A percentile compares a stretch with the other conserved stretches of the same genome.
Evolutionary conservation across 2,329 filamentous ascomycete genomes (phyloP).

Genomic region (Alternaria panax): DNA sequence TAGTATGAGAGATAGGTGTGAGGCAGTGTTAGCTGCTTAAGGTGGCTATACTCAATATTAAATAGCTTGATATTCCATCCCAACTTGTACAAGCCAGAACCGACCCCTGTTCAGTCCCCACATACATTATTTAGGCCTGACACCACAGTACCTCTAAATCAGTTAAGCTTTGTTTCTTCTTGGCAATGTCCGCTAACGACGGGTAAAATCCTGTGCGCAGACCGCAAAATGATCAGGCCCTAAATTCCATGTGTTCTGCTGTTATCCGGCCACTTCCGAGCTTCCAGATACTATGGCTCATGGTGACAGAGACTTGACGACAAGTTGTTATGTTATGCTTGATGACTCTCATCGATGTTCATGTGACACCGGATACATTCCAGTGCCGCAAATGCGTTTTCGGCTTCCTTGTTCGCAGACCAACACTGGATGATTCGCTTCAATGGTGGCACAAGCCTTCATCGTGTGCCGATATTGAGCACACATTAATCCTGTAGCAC

Average conservation of each 20-base stretch:
- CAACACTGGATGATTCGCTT: neutral
- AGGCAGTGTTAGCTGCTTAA: too few relatives aligned
- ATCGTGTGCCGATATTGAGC: constrained; percentile 15
- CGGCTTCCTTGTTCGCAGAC: constrained; percentile 3
- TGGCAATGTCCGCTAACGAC: constrained; percentile 22
- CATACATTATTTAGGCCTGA: too few relatives aligned
- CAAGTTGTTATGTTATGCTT: constrained; percentile 3
- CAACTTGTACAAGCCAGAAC: too few relatives aligned
- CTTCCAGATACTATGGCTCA: constrained; percentile 14
- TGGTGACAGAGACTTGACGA: constrained; percentile 2
- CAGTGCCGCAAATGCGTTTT: neutral
- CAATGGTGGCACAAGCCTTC: neutral
- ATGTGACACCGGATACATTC: neutral
- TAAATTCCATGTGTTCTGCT: constrained; percentile 13
- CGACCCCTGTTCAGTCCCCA: too few relatives aligned
- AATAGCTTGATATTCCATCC: too few relatives aligned
- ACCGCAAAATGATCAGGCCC: constrained; percentile 9
- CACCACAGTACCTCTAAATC: constrained; percentile 25
- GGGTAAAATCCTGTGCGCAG: constrained; percentile 21
- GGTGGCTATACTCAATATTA: too few relatives aligned
- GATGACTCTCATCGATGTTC: neutral
- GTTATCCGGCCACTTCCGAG: constrained; percentile 32
- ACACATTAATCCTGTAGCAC: constrained; percentile 9
- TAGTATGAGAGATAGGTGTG: too few relatives aligned
- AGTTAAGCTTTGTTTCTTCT: constrained; percentile 29